Evolutionary conservation across 2,329 filamentous ascomycete species (phyloP).

Genomic region (Exophiala bonariae): DNA sequence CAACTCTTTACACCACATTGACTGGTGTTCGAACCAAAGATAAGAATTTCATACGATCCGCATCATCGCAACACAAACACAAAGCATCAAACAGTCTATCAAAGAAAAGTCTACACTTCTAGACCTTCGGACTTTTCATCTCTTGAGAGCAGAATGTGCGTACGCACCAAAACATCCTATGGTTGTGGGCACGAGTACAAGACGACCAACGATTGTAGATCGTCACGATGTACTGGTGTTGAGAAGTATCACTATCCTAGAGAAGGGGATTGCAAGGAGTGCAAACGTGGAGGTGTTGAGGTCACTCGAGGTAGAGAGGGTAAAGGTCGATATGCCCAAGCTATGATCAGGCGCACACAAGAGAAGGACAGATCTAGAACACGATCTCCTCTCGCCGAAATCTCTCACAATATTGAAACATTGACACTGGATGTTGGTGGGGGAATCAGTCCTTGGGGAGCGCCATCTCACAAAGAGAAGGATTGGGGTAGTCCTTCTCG

Average conservation of each 20-base stretch:
- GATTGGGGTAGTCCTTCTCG: conserved; percentile 25
- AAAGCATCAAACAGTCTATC: conserved; percentile 9
- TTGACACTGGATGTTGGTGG: conserved; percentile 9
- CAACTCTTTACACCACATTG: conserved; percentile 8
- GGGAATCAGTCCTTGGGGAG: conserved; percentile 21
- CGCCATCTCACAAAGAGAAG: conserved; percentile 22
- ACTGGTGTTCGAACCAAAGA: conserved; percentile 4
- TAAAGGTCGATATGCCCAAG: conserved; percentile 24
- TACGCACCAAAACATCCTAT: conserved; percentile 27
- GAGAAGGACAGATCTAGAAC: not conserved
- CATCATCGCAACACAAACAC: conserved; percentile 16
- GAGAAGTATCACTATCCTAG: conserved; percentile 23
- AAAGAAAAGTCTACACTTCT: conserved; percentile 6
- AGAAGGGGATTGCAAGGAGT: conserved; percentile 24
- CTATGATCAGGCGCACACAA: conserved; percentile 12
- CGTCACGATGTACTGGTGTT: conserved; percentile 17
- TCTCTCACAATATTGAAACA: conserved; percentile 5
- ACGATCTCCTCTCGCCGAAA: conserved; percentile 2
- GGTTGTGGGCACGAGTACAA: conserved; percentile 28
- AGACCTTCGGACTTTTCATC: not conserved
- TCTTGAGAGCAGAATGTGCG: conserved; percentile 22
- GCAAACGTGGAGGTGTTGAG: conserved; percentile 22
- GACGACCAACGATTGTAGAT: conserved; percentile 20
- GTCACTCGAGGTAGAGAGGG: conserved; percentile 27
- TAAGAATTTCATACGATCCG: conserved; percentile 15